A percentile compares a stretch with the other conserved stretches of the same genome.
Conservation (phyloP, 345 rosid species). For the Rhodomyrtus tomentosa region DNA sequence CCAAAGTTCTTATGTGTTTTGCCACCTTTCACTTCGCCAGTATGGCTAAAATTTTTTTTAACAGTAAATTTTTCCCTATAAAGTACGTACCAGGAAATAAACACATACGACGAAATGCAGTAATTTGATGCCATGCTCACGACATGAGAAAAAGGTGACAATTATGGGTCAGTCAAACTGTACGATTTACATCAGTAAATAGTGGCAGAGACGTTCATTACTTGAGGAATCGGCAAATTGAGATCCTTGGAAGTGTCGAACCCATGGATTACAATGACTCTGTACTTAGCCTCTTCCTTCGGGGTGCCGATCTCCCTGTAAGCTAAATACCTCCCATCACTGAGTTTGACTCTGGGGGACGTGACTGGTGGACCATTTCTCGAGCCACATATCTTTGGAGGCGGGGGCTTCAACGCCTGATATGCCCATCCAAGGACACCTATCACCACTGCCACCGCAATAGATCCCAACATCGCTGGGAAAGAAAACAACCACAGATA, state of each 20-base stretch:
- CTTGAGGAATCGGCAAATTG: slow-evolving; percentile 40
- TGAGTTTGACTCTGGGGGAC: slow-evolving; percentile 59
- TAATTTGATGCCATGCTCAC: not conserved
- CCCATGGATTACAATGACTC: slow-evolving; percentile 59
- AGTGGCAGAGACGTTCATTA: slow-evolving; percentile 1
- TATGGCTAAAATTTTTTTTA: not conserved
- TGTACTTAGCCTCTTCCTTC: slow-evolving; percentile 45
- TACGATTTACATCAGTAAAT: not conserved
- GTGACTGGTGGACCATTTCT: slow-evolving; percentile 56
- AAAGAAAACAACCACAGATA: not conserved
- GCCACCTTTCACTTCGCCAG: not conserved
- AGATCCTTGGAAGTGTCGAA: slow-evolving; percentile 52
- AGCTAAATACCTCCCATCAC: slow-evolving; percentile 74
- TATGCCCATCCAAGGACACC: slow-evolving; percentile 48
- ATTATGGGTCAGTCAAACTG: not conserved
- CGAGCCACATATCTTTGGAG: slow-evolving; percentile 62
- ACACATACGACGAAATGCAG: not conserved
- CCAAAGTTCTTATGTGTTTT: not conserved
- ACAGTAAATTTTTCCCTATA: not conserved
- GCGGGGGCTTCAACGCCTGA: slow-evolving; percentile 50
- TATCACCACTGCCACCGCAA: slow-evolving; percentile 29
- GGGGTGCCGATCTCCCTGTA: slow-evolving; percentile 64
- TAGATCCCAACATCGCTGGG: slow-evolving; percentile 38
- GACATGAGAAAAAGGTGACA: not conserved
- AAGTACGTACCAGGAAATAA: not conserved